Evolutionary conservation across 2,329 filamentous ascomycete species (phyloP).

Genomic region (Pleoardoris graminearum): DNA sequence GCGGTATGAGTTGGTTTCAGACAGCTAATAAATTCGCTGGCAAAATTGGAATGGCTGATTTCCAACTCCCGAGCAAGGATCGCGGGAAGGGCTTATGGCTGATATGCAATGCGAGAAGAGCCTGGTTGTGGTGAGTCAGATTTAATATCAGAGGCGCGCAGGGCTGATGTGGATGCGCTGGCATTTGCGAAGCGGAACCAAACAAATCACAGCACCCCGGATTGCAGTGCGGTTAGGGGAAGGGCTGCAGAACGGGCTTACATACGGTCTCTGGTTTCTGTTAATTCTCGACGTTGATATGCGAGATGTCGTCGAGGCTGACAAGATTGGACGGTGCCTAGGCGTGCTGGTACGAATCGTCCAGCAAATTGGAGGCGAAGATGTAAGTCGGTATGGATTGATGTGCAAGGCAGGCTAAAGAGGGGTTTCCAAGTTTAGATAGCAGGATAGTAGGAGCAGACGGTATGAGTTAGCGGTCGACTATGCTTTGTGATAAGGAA

Average conservation of each 20-base stretch:
- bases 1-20: constrained; percentile 38
- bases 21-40: constrained; percentile 34
- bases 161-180: constrained; percentile 40
- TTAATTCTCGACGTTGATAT: constrained; percentile 14
- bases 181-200: constrained; percentile 34
- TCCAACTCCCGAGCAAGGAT: constrained; percentile 22
- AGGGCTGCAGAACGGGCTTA: constrained; percentile 39
- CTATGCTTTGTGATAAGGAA: constrained; percentile 2
- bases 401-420: not conserved
- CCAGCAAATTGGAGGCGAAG: constrained; percentile 23
- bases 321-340: constrained; percentile 25
- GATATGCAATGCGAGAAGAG: constrained; percentile 28
- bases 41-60: constrained; percentile 34
- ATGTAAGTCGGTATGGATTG: constrained; percentile 7
- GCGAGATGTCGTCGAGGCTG: constrained; percentile 14
- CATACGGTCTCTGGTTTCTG: constrained; percentile 28
- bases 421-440: not conserved
- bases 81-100: constrained; percentile 23
- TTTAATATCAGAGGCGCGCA: constrained; percentile 37
- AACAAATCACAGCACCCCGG: constrained; percentile 26
- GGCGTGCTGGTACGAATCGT: constrained; percentile 23
- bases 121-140: constrained; percentile 42
- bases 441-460: constrained; percentile 8
- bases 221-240: constrained; percentile 25
- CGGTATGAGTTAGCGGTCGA: constrained; percentile 12